Conservation (phyloP, 2,329 filamentous ascomycete species). For the Fusarium sp. region DNA sequence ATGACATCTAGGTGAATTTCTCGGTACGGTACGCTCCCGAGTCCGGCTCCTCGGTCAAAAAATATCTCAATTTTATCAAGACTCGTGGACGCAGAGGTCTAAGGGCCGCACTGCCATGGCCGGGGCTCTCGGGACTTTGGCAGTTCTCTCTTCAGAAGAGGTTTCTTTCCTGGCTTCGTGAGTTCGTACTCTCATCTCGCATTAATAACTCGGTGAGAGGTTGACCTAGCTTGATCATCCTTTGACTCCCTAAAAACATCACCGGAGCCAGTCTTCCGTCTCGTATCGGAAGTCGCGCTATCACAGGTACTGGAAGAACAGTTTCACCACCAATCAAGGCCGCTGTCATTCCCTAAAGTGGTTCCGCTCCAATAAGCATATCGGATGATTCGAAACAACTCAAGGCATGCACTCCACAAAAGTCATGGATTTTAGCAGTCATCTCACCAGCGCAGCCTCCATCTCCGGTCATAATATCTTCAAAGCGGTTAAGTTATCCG, state of each 20-base stretch:
- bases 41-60: not conserved
- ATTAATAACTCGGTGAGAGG: too few species aligned
- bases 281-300: not conserved
- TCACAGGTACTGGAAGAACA: accelerated
- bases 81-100: accelerated
- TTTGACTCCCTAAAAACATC: accelerated
- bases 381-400: not conserved
- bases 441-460: not conserved
- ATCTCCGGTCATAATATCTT: not conserved
- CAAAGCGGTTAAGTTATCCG: not conserved
- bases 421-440: not conserved
- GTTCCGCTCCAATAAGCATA: not conserved
- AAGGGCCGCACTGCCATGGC: too few species aligned
- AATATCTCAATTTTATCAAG: too few species aligned
- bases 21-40: not conserved
- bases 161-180: too few species aligned
- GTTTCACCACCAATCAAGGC: not conserved
- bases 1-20: not conserved
- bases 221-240: not conserved
- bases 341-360: too few species aligned
- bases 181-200: too few species aligned
- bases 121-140: too few species aligned
- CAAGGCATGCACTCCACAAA: not conserved
- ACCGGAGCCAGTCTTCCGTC: not conserved
- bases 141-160: too few species aligned